Percentiles rank a stretch among this genome's conserved stretches.
phyloP scores from a whole-genome alignment of 2,329 filamentous ascomycete genomes.

The Fusarium poae region DNA sequence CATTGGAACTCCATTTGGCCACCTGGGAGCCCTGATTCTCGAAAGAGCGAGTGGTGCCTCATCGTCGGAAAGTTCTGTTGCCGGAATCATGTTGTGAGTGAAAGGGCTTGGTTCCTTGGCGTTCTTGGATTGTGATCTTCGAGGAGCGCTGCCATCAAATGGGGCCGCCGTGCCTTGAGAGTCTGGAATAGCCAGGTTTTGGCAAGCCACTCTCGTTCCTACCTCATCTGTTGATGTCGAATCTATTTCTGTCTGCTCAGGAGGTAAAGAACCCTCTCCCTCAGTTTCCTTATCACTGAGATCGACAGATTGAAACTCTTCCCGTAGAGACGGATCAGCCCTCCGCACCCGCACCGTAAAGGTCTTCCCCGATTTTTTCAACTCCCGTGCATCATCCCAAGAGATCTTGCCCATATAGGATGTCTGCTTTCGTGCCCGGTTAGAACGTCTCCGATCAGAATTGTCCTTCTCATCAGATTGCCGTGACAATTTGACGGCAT shows the following conservation, averaged over 20 bases:
- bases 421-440: conserved; percentile 48
- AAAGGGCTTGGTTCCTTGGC: not conserved
- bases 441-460: conserved; percentile 44
- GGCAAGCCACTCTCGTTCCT: not conserved
- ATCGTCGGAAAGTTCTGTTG: conserved; percentile 54
- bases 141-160: conserved; percentile 42
- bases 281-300: conserved; percentile 17
- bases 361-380: conserved; percentile 15
- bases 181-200: conserved; percentile 45
- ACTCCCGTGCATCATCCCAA: conserved; percentile 46
- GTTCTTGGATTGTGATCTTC: conserved; percentile 10
- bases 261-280: not conserved
- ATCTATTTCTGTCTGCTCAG: not conserved
- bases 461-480: conserved; percentile 18
- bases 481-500: not conserved
- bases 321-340: conserved; percentile 8
- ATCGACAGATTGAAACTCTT: conserved; percentile 23
- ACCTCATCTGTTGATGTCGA: not conserved
- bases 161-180: conserved; percentile 48
- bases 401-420: conserved; percentile 51
- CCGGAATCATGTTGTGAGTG: conserved; percentile 5
- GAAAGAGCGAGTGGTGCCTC: conserved; percentile 51
- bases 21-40: conserved; percentile 14
- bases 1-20: not conserved
- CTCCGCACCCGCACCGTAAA: conserved; percentile 34